Percentiles rank a stretch among this genome's conserved stretches.
These are phyloP conservation scores for Blastomyces gilchristii DNA, from an alignment of 2,329 filamentous ascomycete species.

Conservation along the genomic window DNA sequence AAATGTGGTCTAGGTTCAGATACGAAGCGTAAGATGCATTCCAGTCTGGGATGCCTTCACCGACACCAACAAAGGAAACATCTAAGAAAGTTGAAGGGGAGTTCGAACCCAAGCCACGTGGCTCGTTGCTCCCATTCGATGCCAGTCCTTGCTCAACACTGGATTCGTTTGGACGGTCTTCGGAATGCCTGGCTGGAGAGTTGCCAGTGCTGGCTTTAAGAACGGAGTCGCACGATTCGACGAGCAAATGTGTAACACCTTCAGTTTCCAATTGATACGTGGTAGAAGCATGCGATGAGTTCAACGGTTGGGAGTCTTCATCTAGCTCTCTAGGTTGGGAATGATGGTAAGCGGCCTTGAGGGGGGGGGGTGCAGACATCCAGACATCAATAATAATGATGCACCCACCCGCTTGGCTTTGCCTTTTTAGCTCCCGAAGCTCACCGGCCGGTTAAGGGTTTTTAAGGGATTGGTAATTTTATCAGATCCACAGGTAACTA, in stretches of 20 bases:
- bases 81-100: not conserved
- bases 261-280: not conserved
- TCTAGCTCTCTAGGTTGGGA: not conserved
- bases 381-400: not conserved
- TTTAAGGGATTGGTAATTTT: not conserved
- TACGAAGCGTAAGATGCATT: slow-evolving; percentile 1
- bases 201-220: not conserved
- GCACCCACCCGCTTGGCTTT: not conserved
- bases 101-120: not conserved
- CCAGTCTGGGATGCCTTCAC: not conserved
- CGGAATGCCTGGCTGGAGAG: not conserved
- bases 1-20: slow-evolving; percentile 3
- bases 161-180: not conserved
- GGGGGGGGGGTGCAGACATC: too few species aligned
- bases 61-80: not conserved
- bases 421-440: not conserved
- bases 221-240: not conserved
- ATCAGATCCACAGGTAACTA: not conserved
- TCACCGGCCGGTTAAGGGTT: not conserved
- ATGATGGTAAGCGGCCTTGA: not conserved
- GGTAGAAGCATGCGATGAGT: not conserved
- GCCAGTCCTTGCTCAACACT: not conserved
- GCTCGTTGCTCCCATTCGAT: not conserved
- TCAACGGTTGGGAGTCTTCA: not conserved
- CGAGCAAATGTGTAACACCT: too few species aligned